These are phyloP conservation scores for Epichloe sp. DNA, from an alignment of 2,329 filamentous ascomycete species.

Conservation along the genomic window DNA sequence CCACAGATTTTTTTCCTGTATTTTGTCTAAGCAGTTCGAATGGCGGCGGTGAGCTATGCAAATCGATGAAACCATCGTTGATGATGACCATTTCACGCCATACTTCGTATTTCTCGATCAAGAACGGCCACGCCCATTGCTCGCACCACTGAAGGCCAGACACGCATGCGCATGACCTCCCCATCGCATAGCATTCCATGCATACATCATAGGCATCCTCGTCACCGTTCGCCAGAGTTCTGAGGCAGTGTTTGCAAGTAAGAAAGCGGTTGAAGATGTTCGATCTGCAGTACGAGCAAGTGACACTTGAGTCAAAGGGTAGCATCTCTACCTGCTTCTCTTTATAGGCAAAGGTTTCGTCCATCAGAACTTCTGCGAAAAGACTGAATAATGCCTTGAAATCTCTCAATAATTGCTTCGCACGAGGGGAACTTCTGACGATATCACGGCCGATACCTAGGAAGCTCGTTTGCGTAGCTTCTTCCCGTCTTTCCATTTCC, in stretches of 20 bases:
- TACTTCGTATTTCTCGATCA: constrained; percentile 63
- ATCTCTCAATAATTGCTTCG: constrained; percentile 64
- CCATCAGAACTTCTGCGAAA: constrained; percentile 66
- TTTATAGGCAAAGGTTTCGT: constrained; percentile 70
- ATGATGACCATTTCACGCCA: constrained; percentile 73
- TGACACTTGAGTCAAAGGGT: constrained; percentile 79
- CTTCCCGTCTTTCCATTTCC: constrained; percentile 36
- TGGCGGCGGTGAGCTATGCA: constrained; percentile 53
- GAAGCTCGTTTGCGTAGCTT: constrained; percentile 31
- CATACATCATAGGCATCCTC: constrained; percentile 91
- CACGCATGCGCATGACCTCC: constrained; percentile 79
- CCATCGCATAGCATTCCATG: constrained; percentile 98
- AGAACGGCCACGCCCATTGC: constrained; percentile 75
- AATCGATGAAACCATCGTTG: constrained; percentile 54
- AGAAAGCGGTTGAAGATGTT: constrained; percentile 97
- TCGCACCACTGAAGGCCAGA: constrained; percentile 83
- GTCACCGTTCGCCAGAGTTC: constrained; percentile 48
- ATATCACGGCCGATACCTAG: constrained; percentile 35
- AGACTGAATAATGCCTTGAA: constrained; percentile 70
- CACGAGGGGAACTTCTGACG: constrained; percentile 27
- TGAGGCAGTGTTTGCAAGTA: constrained; percentile 75
- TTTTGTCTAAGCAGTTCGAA: constrained; percentile 56
- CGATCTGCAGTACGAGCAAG: constrained; percentile 87
- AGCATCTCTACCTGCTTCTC: constrained; percentile 63
- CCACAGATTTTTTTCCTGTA: constrained; percentile 63